Conservation (phyloP, 345 rosid species). For the Pugionium dolabratum region DNA sequence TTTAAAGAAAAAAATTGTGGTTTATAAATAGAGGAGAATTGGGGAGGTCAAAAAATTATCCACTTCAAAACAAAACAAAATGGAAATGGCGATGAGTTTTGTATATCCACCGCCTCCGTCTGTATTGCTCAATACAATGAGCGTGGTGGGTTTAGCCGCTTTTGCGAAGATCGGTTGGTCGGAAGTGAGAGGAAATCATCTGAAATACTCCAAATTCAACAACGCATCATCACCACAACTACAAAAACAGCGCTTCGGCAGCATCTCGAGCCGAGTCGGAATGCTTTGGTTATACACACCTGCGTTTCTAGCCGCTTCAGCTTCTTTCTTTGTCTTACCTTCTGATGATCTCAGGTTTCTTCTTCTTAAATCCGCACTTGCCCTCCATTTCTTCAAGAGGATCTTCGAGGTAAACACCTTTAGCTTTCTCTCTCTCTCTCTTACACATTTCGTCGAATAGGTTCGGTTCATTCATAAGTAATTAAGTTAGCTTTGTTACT, state of each 20-base stretch:
- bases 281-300: conserved; percentile 64
- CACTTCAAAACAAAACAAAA: not conserved
- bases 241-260: conserved; percentile 17
- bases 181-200: conserved; percentile 52
- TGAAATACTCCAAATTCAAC: conserved; percentile 65
- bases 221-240: conserved; percentile 9
- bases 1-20: too few species aligned
- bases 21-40: too few species aligned
- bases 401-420: conserved; percentile 29
- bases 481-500: not conserved
- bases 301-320: conserved; percentile 52
- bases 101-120: conserved; percentile 49
- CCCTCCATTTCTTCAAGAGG: conserved; percentile 78
- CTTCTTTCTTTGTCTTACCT: conserved; percentile 55
- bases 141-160: conserved; percentile 37
- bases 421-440: not conserved
- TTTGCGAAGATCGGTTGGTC: conserved; percentile 43
- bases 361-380: conserved; percentile 50
- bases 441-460: not conserved
- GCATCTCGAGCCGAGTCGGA: conserved; percentile 54
- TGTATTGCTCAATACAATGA: conserved; percentile 41
- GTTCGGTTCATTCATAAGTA: conserved; percentile 6
- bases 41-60: too few species aligned
- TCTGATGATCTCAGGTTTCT: conserved; percentile 49
- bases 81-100: conserved; percentile 29